phyloP scores from a whole-genome alignment of 768 basidiomycete species.

The Stropharia rugosoannulata region DNA sequence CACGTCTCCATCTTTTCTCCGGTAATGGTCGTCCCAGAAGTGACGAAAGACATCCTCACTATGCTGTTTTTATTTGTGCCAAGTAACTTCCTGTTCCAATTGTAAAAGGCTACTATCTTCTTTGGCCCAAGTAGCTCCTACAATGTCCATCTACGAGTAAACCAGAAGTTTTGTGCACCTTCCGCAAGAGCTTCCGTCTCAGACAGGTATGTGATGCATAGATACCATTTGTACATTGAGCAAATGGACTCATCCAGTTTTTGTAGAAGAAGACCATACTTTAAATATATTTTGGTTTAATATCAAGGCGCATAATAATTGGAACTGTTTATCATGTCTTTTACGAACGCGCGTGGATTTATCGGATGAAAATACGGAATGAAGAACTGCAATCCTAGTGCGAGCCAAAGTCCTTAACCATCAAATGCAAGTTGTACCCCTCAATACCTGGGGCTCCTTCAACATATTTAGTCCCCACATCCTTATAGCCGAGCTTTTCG shows the following conservation, averaged over 20 bases:
- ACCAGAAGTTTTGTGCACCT: background rate
- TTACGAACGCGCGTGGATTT: too few relatives aligned
- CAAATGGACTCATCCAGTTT: too few relatives aligned
- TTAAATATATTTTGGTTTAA: too few relatives aligned
- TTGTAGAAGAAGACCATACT: too few relatives aligned
- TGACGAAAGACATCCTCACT: background rate
- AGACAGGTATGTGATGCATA: background rate
- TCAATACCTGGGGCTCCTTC: background rate
- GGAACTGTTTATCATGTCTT: too few relatives aligned
- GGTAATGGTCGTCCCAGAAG: too few relatives aligned
- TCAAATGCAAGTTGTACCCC: background rate
- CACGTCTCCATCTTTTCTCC: background rate
- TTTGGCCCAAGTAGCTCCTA: background rate
- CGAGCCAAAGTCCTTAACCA: too few relatives aligned
- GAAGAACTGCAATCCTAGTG: too few relatives aligned
- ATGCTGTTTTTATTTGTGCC: background rate
- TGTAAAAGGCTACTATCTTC: background rate
- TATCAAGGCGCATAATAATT: too few relatives aligned
- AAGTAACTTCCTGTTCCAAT: background rate
- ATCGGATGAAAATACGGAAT: too few relatives aligned
- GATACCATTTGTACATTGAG: too few relatives aligned
- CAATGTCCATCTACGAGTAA: background rate
- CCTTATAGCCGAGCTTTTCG: background rate
- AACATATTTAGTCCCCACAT: background rate
- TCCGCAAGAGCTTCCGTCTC: background rate